Conservation (phyloP, 768 basidiomycete genomes). For the Trametes maxima region DNA sequence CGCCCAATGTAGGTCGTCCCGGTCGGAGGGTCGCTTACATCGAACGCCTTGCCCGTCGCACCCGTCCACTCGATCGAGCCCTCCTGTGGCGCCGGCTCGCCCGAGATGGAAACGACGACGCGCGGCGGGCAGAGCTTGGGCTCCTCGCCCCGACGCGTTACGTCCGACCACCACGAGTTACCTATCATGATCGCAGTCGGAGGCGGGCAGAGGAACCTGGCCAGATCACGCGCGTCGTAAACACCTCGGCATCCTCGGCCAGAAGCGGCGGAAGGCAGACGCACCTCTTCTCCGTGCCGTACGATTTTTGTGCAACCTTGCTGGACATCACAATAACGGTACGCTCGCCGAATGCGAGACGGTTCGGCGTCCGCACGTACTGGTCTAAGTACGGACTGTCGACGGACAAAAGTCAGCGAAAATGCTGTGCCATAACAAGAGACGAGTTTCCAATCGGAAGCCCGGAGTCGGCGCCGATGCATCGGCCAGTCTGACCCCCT, state of each 20-base stretch:
- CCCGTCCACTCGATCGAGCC: slow-evolving; percentile 87
- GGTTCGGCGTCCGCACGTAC: slow-evolving; percentile 82
- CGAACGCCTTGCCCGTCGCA: slow-evolving; percentile 81
- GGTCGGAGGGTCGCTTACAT: slow-evolving; percentile 74
- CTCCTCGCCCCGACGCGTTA: slow-evolving; percentile 71
- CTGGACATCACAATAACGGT: slow-evolving; percentile 98
- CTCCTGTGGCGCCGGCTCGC: slow-evolving; percentile 84
- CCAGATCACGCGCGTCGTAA: slow-evolving; percentile 13
- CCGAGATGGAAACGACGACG: slow-evolving; percentile 90
- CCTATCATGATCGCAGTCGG: slow-evolving; percentile 94
- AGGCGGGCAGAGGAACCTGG: slow-evolving; percentile 87
- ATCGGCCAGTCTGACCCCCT: too few species aligned
- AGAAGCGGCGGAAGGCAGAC: slow-evolving; percentile 22
- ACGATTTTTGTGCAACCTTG: slow-evolving; percentile 96
- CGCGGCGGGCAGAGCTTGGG: slow-evolving; percentile 75
- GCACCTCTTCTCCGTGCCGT: slow-evolving; percentile 92
- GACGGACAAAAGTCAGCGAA: slow-evolving; percentile 12
- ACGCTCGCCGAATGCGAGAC: slow-evolving; percentile 89
- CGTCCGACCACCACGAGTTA: slow-evolving; percentile 92
- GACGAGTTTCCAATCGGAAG: too few species aligned
- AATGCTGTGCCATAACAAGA: background rate
- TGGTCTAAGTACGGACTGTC: slow-evolving; percentile 74
- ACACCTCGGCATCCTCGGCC: slow-evolving; percentile 7
- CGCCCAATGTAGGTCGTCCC: slow-evolving; percentile 91
- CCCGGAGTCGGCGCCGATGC: too few species aligned